Evolutionary conservation across 768 basidiomycete genomes (phyloP).

Genomic region (Suillus subaureus): DNA sequence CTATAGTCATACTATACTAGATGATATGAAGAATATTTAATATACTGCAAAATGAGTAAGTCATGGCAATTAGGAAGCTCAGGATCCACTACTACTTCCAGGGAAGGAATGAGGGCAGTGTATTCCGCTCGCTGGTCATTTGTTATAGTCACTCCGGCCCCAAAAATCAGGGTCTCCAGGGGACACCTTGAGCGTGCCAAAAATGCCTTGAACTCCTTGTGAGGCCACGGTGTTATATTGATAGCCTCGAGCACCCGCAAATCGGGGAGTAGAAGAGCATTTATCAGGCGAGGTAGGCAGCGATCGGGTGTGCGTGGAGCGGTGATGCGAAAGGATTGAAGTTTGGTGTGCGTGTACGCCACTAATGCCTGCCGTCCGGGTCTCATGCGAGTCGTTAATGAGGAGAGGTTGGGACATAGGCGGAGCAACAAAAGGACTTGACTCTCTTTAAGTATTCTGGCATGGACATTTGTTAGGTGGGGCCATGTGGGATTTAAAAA

Average conservation of each 20-base stretch:
- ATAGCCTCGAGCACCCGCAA: background rate
- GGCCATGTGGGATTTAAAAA: background rate
- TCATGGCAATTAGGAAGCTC: too few relatives aligned
- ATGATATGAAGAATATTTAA: too few relatives aligned
- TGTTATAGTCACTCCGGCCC: background rate
- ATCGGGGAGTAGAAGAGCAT: background rate
- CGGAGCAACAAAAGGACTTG: background rate
- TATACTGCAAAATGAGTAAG: too few relatives aligned
- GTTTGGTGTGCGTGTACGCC: background rate
- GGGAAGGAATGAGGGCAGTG: background rate
- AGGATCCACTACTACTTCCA: background rate
- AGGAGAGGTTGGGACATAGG: background rate
- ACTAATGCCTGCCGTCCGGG: too few relatives aligned
- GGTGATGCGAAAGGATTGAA: background rate
- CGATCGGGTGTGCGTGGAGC: accelerated
- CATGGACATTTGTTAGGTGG: background rate
- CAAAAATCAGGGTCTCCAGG: background rate
- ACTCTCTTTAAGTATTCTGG: too few relatives aligned
- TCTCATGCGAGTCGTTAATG: background rate
- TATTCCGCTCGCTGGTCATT: background rate
- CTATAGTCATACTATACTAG: too few relatives aligned
- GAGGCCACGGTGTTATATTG: background rate
- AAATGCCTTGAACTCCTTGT: background rate
- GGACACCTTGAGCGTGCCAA: background rate
- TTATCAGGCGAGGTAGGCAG: background rate